A percentile compares a stretch with the other conserved stretches of the same genome.
phyloP scores from a whole-genome alignment of 306 rosid species.

The Fragaria nilgerrensis region DNA sequence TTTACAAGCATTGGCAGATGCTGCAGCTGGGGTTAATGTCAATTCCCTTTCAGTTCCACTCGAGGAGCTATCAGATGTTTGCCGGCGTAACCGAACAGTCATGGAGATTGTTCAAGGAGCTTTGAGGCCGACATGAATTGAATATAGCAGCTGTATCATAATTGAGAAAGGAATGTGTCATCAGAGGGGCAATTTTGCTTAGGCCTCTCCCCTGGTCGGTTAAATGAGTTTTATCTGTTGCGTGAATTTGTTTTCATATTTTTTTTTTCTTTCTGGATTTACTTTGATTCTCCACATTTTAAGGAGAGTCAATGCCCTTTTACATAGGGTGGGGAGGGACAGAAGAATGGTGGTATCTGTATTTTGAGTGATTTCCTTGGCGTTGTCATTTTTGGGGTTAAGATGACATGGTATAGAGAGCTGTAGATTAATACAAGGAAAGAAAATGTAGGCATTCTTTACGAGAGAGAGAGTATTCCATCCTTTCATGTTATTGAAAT shows the following conservation, averaged over 20 bases:
- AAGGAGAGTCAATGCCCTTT: constrained; percentile 72
- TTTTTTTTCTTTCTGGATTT: constrained; percentile 28
- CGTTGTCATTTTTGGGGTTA: constrained; percentile 45
- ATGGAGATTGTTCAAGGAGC: constrained; percentile 98
- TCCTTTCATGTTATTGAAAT: constrained; percentile 13
- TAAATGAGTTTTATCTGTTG: constrained; percentile 42
- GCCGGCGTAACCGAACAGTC: constrained; percentile 90
- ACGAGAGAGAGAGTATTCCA: constrained; percentile 7
- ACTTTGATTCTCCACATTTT: constrained; percentile 87
- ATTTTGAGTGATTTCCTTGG: constrained; percentile 56
- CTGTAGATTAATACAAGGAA: constrained; percentile 60
- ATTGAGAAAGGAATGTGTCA: constrained; percentile 37
- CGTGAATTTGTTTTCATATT: constrained; percentile 42
- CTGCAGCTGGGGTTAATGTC: constrained; percentile 67
- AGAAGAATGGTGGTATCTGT: constrained; percentile 45
- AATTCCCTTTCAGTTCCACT: constrained; percentile 53
- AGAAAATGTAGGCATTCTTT: constrained; percentile 28
- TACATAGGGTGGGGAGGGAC: constrained; percentile 52
- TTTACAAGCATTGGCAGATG: constrained; percentile 76
- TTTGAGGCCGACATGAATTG: constrained; percentile 92
- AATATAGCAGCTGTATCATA: constrained; percentile 61
- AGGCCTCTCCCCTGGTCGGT: constrained; percentile 49
- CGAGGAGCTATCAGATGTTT: constrained; percentile 89
- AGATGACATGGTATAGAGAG: constrained; percentile 68
- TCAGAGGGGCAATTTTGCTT: constrained; percentile 69